A percentile compares a stretch with the other conserved stretches of the same genome.
Evolutionary conservation across 2,329 filamentous ascomycete genomes (phyloP).

Genomic region (Colletotrichum sansevieriae): DNA sequence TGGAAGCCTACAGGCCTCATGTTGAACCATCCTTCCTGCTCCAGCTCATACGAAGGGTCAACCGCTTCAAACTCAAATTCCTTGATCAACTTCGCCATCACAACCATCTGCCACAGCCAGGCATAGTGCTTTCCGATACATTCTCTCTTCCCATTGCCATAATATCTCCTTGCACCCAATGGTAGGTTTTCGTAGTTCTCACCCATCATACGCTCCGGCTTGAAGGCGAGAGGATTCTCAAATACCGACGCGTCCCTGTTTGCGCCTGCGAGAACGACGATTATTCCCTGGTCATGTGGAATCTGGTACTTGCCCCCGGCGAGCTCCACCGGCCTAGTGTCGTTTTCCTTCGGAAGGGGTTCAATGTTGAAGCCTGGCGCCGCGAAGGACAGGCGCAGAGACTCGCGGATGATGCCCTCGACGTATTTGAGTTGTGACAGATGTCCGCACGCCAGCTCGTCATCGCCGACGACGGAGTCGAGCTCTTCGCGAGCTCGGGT

Average conservation of each 20-base stretch:
- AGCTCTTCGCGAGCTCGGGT: conserved; percentile 65
- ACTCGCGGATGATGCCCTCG: conserved; percentile 66
- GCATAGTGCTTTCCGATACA: conserved; percentile 67
- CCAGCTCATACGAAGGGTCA: conserved; percentile 55
- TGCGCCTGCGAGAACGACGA: conserved; percentile 63
- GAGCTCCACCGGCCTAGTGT: conserved; percentile 60
- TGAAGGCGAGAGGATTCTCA: conserved; percentile 59
- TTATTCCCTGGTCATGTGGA: conserved; percentile 62
- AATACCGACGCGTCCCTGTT: conserved; percentile 64
- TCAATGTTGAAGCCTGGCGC: conserved; percentile 69
- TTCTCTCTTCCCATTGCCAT: conserved; percentile 64
- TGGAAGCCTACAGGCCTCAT: conserved; percentile 61
- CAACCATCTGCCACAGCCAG: conserved; percentile 59
- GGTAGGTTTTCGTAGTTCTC: conserved; percentile 59
- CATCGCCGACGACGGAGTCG: conserved; percentile 62
- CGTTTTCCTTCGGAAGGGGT: conserved; percentile 53
- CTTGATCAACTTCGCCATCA: conserved; percentile 57
- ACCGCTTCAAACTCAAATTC: conserved; percentile 61
- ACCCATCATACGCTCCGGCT: conserved; percentile 64
- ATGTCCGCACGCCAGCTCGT: conserved; percentile 60
- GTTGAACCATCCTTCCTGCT: conserved; percentile 67
- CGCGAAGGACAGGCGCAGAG: conserved; percentile 66
- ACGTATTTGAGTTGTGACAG: conserved; percentile 66
- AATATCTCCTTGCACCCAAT: conserved; percentile 62
- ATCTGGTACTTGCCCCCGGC: conserved; percentile 63